Evolutionary conservation across 2,329 filamentous ascomycete species (phyloP).

Genomic region (Colletotrichum zoysiae): DNA sequence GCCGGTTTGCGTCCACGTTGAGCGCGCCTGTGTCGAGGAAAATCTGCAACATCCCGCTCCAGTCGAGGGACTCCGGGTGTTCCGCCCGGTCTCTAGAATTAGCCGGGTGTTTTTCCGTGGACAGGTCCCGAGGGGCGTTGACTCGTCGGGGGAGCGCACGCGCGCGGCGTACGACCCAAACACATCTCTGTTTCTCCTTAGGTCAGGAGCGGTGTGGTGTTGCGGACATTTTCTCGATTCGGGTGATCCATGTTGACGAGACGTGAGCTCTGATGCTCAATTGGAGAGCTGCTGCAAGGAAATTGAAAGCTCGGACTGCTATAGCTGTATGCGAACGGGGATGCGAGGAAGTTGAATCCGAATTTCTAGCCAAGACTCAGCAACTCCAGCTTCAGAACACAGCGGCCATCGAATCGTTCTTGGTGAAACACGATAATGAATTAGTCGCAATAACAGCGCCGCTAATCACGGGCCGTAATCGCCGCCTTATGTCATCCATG

Average conservation of each 20-base stretch:
- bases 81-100: not conserved
- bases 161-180: not conserved
- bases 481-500: no score
- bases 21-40: not conserved
- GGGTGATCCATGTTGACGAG: not conserved
- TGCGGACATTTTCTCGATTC: not conserved
- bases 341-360: no score
- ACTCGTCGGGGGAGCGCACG: not conserved
- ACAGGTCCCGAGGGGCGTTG: not conserved
- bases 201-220: no score
- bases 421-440: not conserved
- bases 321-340: not conserved
- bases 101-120: not conserved
- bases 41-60: not conserved
- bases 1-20: not conserved
- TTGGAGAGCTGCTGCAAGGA: no score
- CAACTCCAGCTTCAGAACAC: no score
- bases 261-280: not conserved
- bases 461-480: no score
- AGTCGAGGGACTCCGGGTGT: not conserved
- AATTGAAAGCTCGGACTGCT: not conserved
- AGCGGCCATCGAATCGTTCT: not conserved
- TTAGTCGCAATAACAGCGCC: not conserved
- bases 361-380: no score
- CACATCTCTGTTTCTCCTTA: no score